phyloP scores from a whole-genome alignment of 2,329 filamentous ascomycete genomes.

The Sporothrix brunneoviolacea region DNA sequence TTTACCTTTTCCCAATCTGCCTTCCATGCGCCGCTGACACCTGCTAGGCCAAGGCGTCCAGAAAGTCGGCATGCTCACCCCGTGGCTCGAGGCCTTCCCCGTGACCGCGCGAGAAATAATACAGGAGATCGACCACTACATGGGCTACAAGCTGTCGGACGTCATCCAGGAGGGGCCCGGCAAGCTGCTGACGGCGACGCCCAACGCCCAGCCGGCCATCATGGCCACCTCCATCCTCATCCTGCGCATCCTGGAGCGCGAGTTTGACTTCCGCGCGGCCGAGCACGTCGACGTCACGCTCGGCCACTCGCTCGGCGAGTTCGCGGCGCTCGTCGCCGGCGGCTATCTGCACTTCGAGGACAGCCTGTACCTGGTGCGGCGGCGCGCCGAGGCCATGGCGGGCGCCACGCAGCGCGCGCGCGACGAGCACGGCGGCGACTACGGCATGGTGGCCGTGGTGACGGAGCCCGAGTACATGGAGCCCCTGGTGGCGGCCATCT shows the following conservation, averaged over 20 bases:
- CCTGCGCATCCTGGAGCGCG: slow-evolving; percentile 74
- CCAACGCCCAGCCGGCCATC: slow-evolving; percentile 89
- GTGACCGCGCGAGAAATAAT: slow-evolving; percentile 66
- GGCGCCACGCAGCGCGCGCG: slow-evolving; percentile 63
- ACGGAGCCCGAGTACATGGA: slow-evolving; percentile 74
- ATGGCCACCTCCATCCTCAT: slow-evolving; percentile 93
- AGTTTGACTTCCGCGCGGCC: slow-evolving; percentile 69
- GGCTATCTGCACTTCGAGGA: slow-evolving; percentile 74
- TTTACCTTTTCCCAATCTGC: not conserved
- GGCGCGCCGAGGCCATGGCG: slow-evolving; percentile 76
- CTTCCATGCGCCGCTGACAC: no score
- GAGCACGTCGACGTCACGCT: slow-evolving; percentile 74
- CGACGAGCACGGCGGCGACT: slow-evolving; percentile 66
- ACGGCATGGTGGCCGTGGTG: slow-evolving; percentile 90
- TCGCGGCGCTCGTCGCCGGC: slow-evolving; percentile 79
- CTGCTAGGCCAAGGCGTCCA: slow-evolving; percentile 84
- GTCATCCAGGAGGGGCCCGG: slow-evolving; percentile 78
- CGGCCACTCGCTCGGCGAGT: slow-evolving; percentile 89
- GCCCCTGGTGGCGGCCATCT: slow-evolving; percentile 63
- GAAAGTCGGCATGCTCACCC: slow-evolving; percentile 76
- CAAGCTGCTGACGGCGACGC: slow-evolving; percentile 68
- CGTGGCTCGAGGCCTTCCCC: slow-evolving; percentile 85
- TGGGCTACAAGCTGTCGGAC: slow-evolving; percentile 67
- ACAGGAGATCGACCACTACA: slow-evolving; percentile 74
- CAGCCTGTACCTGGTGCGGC: slow-evolving; percentile 68